A percentile compares a stretch with the other conserved stretches of the same genome.
Conservation (phyloP, 2,329 filamentous ascomycete genomes). For the Rosellinia necatrix region DNA sequence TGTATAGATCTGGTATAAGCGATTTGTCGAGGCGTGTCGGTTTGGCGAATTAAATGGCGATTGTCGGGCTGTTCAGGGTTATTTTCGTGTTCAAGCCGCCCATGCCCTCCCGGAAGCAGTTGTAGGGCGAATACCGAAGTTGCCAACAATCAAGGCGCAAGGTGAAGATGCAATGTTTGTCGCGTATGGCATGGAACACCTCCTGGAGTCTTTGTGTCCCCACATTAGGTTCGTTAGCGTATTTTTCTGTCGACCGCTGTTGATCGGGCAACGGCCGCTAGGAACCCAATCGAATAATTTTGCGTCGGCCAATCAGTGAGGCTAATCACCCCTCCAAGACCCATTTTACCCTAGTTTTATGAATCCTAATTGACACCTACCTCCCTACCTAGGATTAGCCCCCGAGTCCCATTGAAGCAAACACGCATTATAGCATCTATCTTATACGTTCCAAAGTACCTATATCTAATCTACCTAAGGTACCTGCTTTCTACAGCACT, state of each 20-base stretch:
- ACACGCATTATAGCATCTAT: too few relatives aligned
- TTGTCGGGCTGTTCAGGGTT: constrained; percentile 40
- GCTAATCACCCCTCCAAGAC: not conserved
- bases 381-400: too few relatives aligned
- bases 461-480: not conserved
- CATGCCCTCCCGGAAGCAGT: constrained; percentile 43
- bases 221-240: constrained; percentile 30
- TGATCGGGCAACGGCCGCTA: constrained; percentile 35
- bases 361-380: not conserved
- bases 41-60: constrained; percentile 38
- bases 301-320: constrained; percentile 1
- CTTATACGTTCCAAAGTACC: too few relatives aligned
- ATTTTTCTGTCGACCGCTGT: constrained; percentile 29
- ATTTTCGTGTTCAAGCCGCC: constrained; percentile 47
- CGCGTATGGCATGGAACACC: constrained; percentile 30
- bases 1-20: constrained; percentile 23
- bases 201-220: constrained; percentile 17
- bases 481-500: not conserved
- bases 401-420: too few relatives aligned
- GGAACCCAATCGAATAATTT: not conserved
- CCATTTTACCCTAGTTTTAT: not conserved
- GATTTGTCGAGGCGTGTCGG: constrained; percentile 30
- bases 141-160: constrained; percentile 45
- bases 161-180: constrained; percentile 33
- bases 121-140: constrained; percentile 41